Evolutionary conservation across 2,329 filamentous ascomycete genomes (phyloP).

Genomic region (Diaporthe citriasiana): DNA sequence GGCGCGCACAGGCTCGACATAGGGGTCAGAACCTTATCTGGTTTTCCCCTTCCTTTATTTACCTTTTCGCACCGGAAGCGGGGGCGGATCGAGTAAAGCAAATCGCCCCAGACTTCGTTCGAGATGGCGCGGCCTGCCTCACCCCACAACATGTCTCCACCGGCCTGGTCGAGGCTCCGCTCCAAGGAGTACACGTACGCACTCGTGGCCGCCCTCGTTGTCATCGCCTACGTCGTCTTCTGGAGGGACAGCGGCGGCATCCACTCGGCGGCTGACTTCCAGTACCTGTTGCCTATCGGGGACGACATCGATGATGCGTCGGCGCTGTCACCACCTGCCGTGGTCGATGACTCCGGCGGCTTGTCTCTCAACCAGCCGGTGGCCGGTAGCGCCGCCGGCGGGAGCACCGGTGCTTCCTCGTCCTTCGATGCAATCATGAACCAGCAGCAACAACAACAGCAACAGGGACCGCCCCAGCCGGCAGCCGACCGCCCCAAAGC

Average conservation of each 20-base stretch:
- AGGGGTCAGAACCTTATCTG: slow-evolving; percentile 18
- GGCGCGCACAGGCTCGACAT: slow-evolving; percentile 5
- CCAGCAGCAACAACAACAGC: neutral
- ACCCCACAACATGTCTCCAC: slow-evolving; percentile 29
- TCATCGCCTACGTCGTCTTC: slow-evolving; percentile 31
- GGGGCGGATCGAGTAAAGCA: slow-evolving; percentile 2
- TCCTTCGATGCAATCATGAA: neutral
- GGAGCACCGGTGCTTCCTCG: neutral
- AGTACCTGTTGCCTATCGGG: neutral
- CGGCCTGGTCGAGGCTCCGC: slow-evolving; percentile 28
- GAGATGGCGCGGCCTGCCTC: slow-evolving; percentile 34
- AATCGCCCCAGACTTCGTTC: slow-evolving; percentile 10
- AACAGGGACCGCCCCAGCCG: neutral
- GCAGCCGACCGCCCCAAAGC: slow-evolving; percentile 37
- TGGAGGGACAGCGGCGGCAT: neutral
- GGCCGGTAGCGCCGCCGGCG: neutral
- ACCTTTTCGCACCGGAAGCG: slow-evolving; percentile 2
- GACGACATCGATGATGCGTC: neutral
- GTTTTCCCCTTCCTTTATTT: neutral
- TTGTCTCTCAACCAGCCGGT: neutral
- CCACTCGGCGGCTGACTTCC: slow-evolving; percentile 22
- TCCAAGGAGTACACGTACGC: slow-evolving; percentile 39
- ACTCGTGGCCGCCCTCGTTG: slow-evolving; percentile 25
- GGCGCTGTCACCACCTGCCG: neutral
- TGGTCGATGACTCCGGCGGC: neutral